Evolutionary conservation across 805 yeast species (phyloP).

Genomic region (Ogataea nonfermentans): DNA sequence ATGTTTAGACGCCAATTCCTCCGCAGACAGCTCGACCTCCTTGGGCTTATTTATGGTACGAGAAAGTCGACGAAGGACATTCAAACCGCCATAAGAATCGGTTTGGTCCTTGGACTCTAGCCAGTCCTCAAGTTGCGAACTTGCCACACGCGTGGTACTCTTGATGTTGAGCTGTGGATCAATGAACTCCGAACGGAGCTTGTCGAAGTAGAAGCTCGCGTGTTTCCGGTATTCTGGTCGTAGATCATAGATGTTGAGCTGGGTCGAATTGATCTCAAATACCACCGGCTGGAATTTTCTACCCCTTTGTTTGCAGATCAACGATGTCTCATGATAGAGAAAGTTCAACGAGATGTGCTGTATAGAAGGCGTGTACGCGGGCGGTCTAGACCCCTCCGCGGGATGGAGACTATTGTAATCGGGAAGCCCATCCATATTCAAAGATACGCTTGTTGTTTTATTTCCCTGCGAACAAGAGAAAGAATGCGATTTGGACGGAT

Average conservation of each 20-base stretch:
- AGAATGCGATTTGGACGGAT: no score
- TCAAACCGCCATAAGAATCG: conserved; percentile 1
- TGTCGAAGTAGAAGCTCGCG: conserved; percentile 23
- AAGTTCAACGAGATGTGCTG: conserved; percentile 28
- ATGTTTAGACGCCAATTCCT: conserved; percentile 8
- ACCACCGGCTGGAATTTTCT: conserved; percentile 24
- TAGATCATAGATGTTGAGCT: conserved; percentile 27
- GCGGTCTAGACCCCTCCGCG: conserved; percentile 10
- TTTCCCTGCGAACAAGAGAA: no score
- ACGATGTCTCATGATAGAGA: conserved; percentile 15
- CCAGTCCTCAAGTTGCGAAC: background rate
- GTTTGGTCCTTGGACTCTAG: background rate
- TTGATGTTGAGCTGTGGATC: conserved; percentile 32
- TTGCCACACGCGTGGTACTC: background rate
- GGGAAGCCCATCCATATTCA: conserved; percentile 1
- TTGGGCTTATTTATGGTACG: background rate
- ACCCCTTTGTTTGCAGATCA: background rate
- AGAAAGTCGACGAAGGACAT: background rate
- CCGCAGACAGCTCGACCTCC: background rate
- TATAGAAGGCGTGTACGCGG: conserved; percentile 28
- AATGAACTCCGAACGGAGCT: conserved; percentile 22
- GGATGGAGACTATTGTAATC: conserved; percentile 5
- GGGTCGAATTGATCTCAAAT: conserved; percentile 34
- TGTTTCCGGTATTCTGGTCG: conserved; percentile 13
- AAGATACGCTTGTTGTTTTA: background rate